phyloP scores from a whole-genome alignment of 208 protist species.

The Trypanosoma melophagium region DNA sequence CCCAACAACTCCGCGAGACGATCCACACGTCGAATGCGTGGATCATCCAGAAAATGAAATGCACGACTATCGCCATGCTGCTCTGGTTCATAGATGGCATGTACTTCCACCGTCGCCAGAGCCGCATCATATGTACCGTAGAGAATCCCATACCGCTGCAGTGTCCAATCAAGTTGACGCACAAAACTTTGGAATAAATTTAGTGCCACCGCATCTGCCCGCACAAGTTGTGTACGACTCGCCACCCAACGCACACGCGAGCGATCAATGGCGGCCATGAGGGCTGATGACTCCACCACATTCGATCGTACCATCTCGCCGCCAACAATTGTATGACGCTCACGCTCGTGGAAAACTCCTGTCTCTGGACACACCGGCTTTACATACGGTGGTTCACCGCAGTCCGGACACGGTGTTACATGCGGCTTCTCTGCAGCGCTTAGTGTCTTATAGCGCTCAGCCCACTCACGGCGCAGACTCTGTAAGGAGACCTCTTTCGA shows the following conservation, averaged over 20 bases:
- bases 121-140: slow-evolving; percentile 71
- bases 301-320: slow-evolving; percentile 57
- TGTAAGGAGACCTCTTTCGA: slow-evolving; percentile 25
- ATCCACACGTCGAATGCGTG: slow-evolving; percentile 47
- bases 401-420: slow-evolving; percentile 54
- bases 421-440: slow-evolving; percentile 35
- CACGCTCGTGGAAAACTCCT: slow-evolving; percentile 70
- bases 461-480: slow-evolving; percentile 37
- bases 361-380: slow-evolving; percentile 64
- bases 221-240: slow-evolving; percentile 73
- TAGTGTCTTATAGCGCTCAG: slow-evolving; percentile 32
- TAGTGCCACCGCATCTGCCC: slow-evolving; percentile 62
- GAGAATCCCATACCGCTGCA: slow-evolving; percentile 85
- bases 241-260: slow-evolving; percentile 75
- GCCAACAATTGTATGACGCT: slow-evolving; percentile 61
- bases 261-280: slow-evolving; percentile 78
- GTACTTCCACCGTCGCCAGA: slow-evolving; percentile 55
- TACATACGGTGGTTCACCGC: slow-evolving; percentile 53
- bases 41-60: slow-evolving; percentile 50
- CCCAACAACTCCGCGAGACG: slow-evolving; percentile 61
- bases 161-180: slow-evolving; percentile 60
- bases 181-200: slow-evolving; percentile 89
- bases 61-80: slow-evolving; percentile 60
- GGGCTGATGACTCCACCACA: slow-evolving; percentile 45
- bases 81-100: slow-evolving; percentile 88